Conservation (phyloP, 805 yeast genomes). For the Starmerella etchellsii region DNA sequence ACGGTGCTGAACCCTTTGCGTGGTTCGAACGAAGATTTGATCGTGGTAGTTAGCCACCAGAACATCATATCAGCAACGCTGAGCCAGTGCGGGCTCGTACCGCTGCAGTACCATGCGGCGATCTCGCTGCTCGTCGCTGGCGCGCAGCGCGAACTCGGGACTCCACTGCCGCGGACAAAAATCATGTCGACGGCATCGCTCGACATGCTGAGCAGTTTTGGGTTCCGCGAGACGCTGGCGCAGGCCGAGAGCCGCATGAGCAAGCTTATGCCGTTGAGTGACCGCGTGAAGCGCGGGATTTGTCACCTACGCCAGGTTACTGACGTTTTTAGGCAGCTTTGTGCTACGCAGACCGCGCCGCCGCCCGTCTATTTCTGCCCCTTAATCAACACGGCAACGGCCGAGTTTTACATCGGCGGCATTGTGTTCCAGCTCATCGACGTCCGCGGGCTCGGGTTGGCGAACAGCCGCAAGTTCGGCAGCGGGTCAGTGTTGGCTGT, state of each 20-base stretch:
- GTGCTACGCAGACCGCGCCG: slow-evolving; percentile 36
- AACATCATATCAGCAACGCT: slow-evolving; percentile 64
- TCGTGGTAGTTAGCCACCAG: slow-evolving; percentile 63
- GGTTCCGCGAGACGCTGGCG: slow-evolving; percentile 57
- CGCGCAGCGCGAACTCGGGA: slow-evolving; percentile 41
- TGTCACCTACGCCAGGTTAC: slow-evolving; percentile 49
- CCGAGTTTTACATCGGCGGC: slow-evolving; percentile 59
- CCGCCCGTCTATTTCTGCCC: slow-evolving; percentile 49
- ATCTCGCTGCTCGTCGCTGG: slow-evolving; percentile 69
- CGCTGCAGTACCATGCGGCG: slow-evolving; percentile 58
- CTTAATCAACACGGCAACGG: slow-evolving; percentile 57
- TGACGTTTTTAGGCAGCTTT: slow-evolving; percentile 42
- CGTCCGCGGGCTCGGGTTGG: slow-evolving; percentile 29
- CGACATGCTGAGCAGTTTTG: slow-evolving; percentile 69
- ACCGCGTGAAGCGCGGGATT: slow-evolving; percentile 52
- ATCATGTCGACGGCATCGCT: slow-evolving; percentile 71
- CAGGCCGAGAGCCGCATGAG: slow-evolving; percentile 49
- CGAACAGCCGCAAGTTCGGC: slow-evolving; percentile 15
- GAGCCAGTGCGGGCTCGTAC: slow-evolving; percentile 69
- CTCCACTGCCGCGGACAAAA: slow-evolving; percentile 51
- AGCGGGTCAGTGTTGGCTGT: slow-evolving; percentile 48
- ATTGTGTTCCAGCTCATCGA: slow-evolving; percentile 81
- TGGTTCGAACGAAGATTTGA: slow-evolving; percentile 42
- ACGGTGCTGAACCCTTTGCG: slow-evolving; percentile 35
- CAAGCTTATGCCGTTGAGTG: slow-evolving; percentile 64